Evolutionary conservation across 495 filamentous ascomycete species (phyloP).

Genomic region (Penicillium steckii): DNA sequence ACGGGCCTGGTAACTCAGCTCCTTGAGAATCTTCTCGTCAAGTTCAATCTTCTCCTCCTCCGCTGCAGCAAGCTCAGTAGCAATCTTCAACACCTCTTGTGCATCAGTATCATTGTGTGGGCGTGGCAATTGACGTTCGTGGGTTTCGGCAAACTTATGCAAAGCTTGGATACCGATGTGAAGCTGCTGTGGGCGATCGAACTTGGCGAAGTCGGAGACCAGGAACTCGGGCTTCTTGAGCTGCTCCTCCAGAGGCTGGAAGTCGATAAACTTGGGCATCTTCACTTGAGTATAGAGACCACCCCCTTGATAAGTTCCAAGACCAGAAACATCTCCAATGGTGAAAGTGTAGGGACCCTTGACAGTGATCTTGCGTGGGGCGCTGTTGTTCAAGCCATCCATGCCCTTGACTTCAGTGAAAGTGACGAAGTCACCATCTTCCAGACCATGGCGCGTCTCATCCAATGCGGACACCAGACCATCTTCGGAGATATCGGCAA

Average conservation of each 20-base stretch:
- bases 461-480: constrained; percentile 93
- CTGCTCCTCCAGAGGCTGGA: constrained; percentile 72
- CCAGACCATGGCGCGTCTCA: constrained; percentile 91
- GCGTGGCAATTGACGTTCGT: constrained; percentile 68
- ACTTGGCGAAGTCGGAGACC: constrained; percentile 95
- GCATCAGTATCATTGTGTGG: constrained; percentile 86
- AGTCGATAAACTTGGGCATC: constrained; percentile 93
- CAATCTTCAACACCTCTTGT: constrained; percentile 66
- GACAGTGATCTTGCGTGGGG: constrained; percentile 85
- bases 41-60: constrained; percentile 75
- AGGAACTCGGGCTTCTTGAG: constrained; percentile 85
- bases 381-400: constrained; percentile 79
- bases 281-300: constrained; percentile 94
- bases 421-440: constrained; percentile 95
- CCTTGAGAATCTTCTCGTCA: constrained; percentile 88
- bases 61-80: constrained; percentile 63
- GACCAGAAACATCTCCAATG: constrained; percentile 86
- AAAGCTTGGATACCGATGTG: constrained; percentile 93
- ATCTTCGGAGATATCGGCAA: constrained; percentile 83
- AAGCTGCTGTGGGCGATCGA: constrained; percentile 87
- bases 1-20: constrained; percentile 92
- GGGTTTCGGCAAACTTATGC: constrained; percentile 72
- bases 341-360: constrained; percentile 97
- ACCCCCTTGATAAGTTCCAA: constrained; percentile 82
- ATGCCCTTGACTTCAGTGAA: constrained; percentile 93